Evolutionary conservation across 352 stramenopile genomes (phyloP).

Genomic region (Globisporangium camurandrum): DNA sequence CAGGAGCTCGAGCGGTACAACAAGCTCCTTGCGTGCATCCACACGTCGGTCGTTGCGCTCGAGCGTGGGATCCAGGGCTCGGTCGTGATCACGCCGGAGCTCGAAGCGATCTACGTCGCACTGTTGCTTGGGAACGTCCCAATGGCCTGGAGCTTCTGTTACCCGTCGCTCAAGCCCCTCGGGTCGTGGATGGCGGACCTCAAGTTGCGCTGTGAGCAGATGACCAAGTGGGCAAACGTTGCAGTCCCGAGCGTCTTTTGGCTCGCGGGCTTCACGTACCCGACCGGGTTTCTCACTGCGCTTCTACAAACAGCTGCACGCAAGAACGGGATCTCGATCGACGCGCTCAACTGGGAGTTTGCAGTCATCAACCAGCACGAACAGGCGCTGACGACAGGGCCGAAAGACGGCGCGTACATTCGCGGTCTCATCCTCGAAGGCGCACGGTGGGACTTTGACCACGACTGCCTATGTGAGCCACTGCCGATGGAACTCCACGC

Average conservation of each 20-base stretch:
- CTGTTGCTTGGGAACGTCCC: conserved; percentile 87
- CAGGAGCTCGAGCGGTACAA: conserved; percentile 95
- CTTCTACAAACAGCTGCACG: conserved; percentile 92
- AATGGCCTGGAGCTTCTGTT: conserved; percentile 89
- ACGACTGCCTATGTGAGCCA: conserved; percentile 85
- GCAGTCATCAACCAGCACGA: conserved; percentile 87
- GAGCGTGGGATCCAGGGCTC: conserved; percentile 90
- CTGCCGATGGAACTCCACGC: conserved; percentile 90
- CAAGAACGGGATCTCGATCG: conserved; percentile 93
- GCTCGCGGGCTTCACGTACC: conserved; percentile 95
- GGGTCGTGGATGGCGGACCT: conserved; percentile 91
- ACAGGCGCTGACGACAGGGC: conserved; percentile 62
- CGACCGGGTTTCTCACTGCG: conserved; percentile 94
- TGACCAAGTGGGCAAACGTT: conserved; percentile 85
- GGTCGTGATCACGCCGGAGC: conserved; percentile 92
- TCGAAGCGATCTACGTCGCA: conserved; percentile 91
- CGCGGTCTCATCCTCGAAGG: conserved; percentile 90
- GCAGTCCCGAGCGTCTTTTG: conserved; percentile 89
- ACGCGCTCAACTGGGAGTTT: conserved; percentile 94
- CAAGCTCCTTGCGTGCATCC: conserved; percentile 77
- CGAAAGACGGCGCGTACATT: conserved; percentile 90
- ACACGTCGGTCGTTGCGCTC: conserved; percentile 70
- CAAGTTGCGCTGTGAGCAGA: conserved; percentile 84
- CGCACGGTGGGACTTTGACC: conserved; percentile 88
- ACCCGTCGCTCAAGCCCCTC: conserved; percentile 92